Percentiles rank a stretch among this genome's conserved stretches.
Evolutionary conservation across 768 basidiomycete genomes (phyloP).

Genomic region (Leccinum variicolor): DNA sequence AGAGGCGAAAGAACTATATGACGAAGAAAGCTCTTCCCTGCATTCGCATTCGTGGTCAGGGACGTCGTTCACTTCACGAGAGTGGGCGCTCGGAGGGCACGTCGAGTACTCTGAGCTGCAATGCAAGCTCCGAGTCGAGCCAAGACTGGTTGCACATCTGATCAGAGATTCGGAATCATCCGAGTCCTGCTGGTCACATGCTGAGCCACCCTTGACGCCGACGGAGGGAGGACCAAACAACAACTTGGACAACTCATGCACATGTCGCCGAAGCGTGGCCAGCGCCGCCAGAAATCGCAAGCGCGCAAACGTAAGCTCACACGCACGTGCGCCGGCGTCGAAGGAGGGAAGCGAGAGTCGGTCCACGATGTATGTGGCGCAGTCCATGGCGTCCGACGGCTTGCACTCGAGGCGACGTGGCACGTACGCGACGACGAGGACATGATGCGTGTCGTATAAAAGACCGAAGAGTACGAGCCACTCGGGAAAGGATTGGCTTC

Average conservation of each 20-base stretch:
- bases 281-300: constrained; percentile 21
- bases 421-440: constrained; percentile 21
- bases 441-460: constrained; percentile 12
- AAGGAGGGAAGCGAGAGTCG: constrained; percentile 11
- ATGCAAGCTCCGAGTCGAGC: constrained; percentile 1
- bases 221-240: constrained; percentile 5
- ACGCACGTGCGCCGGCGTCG: not conserved
- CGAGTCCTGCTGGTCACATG: constrained; percentile 1
- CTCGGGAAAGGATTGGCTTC: constrained; percentile 16
- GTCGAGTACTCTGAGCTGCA: constrained; percentile 24
- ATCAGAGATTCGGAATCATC: not conserved
- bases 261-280: constrained; percentile 20
- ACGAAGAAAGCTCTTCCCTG: constrained; percentile 1
- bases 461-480: constrained; percentile 27
- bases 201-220: not conserved
- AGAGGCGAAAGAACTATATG: constrained; percentile 5
- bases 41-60: not conserved
- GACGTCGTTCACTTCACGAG: not conserved
- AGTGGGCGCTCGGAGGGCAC: constrained; percentile 14
- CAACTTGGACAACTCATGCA: constrained; percentile 10
- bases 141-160: not conserved
- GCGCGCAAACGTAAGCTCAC: constrained; percentile 12
- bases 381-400: constrained; percentile 5
- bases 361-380: constrained; percentile 20
- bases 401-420: constrained; percentile 7